A percentile compares a stretch with the other conserved stretches of the same genome.
These are phyloP conservation scores for Cercospora sp. DNA, from an alignment of 2,329 filamentous ascomycete genomes.

Conservation along the genomic window DNA sequence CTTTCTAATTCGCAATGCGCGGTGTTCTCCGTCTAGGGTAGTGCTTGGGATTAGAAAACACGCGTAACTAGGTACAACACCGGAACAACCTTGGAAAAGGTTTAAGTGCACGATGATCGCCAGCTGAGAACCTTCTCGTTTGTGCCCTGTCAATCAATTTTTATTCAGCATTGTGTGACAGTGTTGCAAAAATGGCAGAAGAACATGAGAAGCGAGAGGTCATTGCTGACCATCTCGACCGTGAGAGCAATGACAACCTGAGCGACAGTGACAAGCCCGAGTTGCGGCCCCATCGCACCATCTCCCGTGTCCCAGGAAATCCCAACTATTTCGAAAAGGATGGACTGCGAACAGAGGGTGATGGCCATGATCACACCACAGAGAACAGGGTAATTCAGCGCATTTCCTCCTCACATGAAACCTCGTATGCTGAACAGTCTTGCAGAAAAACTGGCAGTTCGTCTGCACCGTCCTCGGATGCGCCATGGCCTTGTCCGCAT, in stretches of 20 bases:
- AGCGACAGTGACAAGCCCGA: slow-evolving; percentile 1
- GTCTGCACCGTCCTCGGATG: background rate
- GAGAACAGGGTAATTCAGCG: background rate
- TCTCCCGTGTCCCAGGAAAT: slow-evolving; percentile 6
- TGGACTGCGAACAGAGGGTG: slow-evolving; percentile 6
- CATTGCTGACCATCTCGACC: background rate
- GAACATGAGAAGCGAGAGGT: background rate
- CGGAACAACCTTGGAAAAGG: background rate
- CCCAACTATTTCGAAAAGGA: slow-evolving; percentile 5
- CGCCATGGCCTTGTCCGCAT: background rate
- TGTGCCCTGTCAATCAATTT: background rate
- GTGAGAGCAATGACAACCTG: slow-evolving; percentile 1
- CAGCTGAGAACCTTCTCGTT: background rate
- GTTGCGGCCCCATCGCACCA: slow-evolving; percentile 2
- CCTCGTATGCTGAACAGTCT: background rate
- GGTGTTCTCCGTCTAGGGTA: background rate
- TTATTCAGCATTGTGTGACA: background rate
- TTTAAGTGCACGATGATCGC: background rate
- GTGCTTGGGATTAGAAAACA: background rate
- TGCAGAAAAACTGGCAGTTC: background rate
- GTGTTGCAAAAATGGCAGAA: background rate
- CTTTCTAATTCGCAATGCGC: background rate
- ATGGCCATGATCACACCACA: background rate
- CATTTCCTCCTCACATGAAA: background rate
- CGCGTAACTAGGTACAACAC: background rate